Evolutionary conservation across 2,329 filamentous ascomycete species (phyloP).

Genomic region (Botrytis tulipae): DNA sequence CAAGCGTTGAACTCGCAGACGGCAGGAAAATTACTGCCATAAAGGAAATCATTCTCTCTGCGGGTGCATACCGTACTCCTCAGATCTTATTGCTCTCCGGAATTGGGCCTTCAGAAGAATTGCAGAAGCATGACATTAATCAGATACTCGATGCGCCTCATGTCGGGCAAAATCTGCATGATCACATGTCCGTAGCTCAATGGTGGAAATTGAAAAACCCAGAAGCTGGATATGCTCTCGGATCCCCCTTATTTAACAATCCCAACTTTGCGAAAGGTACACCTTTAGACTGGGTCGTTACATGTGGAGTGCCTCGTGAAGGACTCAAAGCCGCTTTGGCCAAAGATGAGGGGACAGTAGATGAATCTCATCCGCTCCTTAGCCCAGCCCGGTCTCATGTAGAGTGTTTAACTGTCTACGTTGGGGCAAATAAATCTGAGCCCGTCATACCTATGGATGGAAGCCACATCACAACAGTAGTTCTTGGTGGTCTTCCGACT

Average conservation of each 20-base stretch:
- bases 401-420: conserved; percentile 8
- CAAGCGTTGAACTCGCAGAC: background rate
- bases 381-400: conserved; percentile 7
- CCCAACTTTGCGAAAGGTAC: background rate
- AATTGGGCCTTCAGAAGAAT: background rate
- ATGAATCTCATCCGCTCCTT: background rate
- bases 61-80: conserved; percentile 2
- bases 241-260: conserved; percentile 2
- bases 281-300: background rate
- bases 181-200: conserved; percentile 8
- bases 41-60: background rate
- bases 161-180: conserved; percentile 7
- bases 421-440: background rate
- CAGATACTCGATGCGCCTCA: conserved; percentile 14
- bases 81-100: background rate
- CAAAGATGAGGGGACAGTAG: background rate
- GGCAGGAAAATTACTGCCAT: background rate
- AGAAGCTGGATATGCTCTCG: conserved; percentile 7
- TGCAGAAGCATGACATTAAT: background rate
- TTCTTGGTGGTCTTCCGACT: conserved; percentile 22
- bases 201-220: conserved; percentile 11
- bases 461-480: conserved; percentile 12
- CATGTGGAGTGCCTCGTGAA: background rate
- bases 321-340: background rate
- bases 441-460: conserved; percentile 21